These are phyloP conservation scores for Amylocarpus encephaloides DNA, from an alignment of 2,329 filamentous ascomycete genomes.

Conservation along the genomic window DNA sequence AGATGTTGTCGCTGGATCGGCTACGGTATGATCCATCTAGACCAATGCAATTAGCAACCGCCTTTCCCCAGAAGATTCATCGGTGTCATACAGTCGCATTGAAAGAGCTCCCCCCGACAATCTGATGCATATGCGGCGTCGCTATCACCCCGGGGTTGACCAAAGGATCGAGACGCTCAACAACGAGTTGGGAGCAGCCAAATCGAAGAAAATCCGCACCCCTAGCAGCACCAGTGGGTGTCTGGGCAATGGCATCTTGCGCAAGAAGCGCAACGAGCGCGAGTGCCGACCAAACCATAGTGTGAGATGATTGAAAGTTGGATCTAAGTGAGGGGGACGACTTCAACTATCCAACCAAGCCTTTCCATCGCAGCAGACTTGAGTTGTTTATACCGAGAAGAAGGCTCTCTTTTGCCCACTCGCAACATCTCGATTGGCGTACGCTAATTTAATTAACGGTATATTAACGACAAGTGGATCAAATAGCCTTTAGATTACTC, in stretches of 20 bases:
- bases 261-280: constrained; percentile 10
- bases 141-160: constrained; percentile 41
- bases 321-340: neutral
- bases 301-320: constrained; percentile 14
- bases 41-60: neutral
- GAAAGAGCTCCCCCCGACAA: constrained; percentile 20
- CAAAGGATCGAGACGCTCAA: constrained; percentile 53
- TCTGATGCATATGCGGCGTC: constrained; percentile 17
- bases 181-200: constrained; percentile 28
- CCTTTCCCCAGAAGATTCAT: neutral
- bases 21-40: constrained; percentile 8
- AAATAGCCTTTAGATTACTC: neutral
- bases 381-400: constrained; percentile 1
- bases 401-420: neutral
- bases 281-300: constrained; percentile 7
- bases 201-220: constrained; percentile 16
- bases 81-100: constrained; percentile 9
- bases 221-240: constrained; percentile 6
- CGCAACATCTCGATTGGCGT: neutral
- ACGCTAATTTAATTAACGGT: neutral
- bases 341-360: neutral
- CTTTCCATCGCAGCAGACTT: neutral
- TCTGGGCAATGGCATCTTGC: constrained; percentile 11
- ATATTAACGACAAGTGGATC: neutral
- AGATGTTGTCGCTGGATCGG: constrained; percentile 9